Percentiles rank a stretch among this genome's conserved stretches.
phyloP scores from a whole-genome alignment of 2,329 filamentous ascomycete genomes.

The Cercospora zeae-maydis region DNA sequence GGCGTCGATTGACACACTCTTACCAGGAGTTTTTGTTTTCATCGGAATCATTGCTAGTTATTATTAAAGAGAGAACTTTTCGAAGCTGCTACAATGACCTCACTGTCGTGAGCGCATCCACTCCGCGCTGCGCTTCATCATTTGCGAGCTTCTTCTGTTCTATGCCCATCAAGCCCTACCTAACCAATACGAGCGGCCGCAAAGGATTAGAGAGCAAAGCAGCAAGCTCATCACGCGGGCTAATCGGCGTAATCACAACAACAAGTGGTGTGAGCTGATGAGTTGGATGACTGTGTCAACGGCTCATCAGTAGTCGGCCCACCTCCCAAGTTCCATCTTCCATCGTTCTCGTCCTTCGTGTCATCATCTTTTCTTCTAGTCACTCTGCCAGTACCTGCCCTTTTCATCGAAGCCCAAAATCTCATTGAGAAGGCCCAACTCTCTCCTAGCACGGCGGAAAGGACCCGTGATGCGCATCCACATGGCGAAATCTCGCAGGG shows the following conservation, averaged over 20 bases:
- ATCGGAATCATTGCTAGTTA: too few relatives aligned
- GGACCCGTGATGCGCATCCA: constrained; percentile 11
- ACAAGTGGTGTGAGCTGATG: background rate
- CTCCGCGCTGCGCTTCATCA: too few relatives aligned
- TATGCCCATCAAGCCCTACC: background rate
- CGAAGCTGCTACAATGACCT: too few relatives aligned
- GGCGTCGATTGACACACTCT: too few relatives aligned
- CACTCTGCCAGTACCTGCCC: constrained; percentile 18
- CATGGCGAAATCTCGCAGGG: constrained; percentile 16
- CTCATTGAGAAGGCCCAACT: constrained; percentile 21
- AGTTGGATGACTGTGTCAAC: background rate
- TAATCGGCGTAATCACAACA: background rate
- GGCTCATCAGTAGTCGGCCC: background rate
- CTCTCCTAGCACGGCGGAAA: constrained; percentile 10
- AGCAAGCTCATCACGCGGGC: background rate
- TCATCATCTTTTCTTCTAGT: background rate
- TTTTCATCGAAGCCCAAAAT: constrained; percentile 23
- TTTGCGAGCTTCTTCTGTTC: too few relatives aligned
- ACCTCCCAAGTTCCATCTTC: background rate
- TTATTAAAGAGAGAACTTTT: too few relatives aligned
- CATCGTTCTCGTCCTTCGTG: background rate
- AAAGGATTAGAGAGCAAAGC: background rate
- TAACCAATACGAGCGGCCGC: background rate
- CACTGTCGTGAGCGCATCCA: too few relatives aligned
- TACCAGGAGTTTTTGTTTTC: too few relatives aligned